A percentile compares a stretch with the other conserved stretches of the same genome.
Conservation (phyloP, 768 basidiomycete species). For the Calvatia gigantea region DNA sequence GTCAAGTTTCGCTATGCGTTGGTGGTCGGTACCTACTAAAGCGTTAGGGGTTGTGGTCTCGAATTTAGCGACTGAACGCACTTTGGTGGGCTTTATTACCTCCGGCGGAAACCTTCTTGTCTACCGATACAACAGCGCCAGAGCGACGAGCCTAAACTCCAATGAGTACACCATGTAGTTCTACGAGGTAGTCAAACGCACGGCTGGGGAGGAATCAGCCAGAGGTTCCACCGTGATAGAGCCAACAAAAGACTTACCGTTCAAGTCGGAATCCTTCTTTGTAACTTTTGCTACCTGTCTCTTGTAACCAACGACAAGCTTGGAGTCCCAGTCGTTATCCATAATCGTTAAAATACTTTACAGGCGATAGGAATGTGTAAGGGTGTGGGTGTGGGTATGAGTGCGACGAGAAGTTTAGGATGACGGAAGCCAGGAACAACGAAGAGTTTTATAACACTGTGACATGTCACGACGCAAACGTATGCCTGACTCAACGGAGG, state of each 20-base stretch:
- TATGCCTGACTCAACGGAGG: constrained; percentile 14
- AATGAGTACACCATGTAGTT: neutral
- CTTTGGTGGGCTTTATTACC: constrained; percentile 77
- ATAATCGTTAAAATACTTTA: constrained; percentile 26
- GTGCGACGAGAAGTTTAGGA: constrained; percentile 15
- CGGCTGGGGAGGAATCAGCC: constrained; percentile 38
- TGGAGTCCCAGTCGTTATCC: constrained; percentile 70
- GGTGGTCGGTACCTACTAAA: constrained; percentile 80
- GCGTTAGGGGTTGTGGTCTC: neutral
- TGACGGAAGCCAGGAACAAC: constrained; percentile 5
- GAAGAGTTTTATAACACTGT: constrained; percentile 13
- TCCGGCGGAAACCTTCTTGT: constrained; percentile 71
- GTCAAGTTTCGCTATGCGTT: constrained; percentile 90
- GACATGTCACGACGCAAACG: constrained; percentile 16
- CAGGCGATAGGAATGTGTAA: constrained; percentile 6
- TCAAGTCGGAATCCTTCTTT: constrained; percentile 55
- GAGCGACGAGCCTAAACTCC: constrained; percentile 61
- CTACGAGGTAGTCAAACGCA: constrained; percentile 29
- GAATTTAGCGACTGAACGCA: constrained; percentile 26
- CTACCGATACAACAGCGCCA: constrained; percentile 76
- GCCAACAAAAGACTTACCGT: constrained; percentile 34
- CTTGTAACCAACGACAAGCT: constrained; percentile 70
- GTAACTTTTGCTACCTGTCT: constrained; percentile 59
- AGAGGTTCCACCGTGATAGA: neutral
- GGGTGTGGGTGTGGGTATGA: constrained; percentile 15